A percentile compares a stretch with the other conserved stretches of the same genome.
Evolutionary conservation across 768 basidiomycete species (phyloP).

Genomic region (Serendipita sp.): DNA sequence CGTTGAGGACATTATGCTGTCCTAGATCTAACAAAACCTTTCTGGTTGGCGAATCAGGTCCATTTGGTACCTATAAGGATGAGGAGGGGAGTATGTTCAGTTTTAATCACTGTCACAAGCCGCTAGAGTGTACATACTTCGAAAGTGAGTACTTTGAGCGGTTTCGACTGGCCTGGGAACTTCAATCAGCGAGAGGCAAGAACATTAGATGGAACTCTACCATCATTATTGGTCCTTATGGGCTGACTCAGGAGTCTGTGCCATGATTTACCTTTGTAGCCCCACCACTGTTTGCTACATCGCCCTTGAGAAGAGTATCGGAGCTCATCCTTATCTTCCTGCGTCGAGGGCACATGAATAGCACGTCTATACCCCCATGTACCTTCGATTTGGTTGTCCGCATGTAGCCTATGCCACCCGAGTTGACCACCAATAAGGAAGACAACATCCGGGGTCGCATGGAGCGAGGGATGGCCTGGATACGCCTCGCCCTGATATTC

Average conservation of each 20-base stretch:
- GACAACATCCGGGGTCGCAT: not conserved
- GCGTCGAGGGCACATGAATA: not conserved
- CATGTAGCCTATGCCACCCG: not conserved
- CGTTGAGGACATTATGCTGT: not conserved
- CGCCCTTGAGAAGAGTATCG: slow-evolving; percentile 3
- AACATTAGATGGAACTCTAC: not conserved
- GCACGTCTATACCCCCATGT: not conserved
- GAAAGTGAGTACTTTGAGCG: not conserved
- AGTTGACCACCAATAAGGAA: slow-evolving; percentile 3
- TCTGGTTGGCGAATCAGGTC: not conserved
- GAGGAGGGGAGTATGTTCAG: not conserved
- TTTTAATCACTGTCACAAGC: not conserved
- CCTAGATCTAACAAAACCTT: too few relatives aligned
- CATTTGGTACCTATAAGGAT: not conserved
- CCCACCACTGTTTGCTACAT: slow-evolving; percentile 1
- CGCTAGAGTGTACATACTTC: not conserved
- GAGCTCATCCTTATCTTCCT: not conserved
- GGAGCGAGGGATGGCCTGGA: not conserved
- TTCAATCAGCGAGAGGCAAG: not conserved
- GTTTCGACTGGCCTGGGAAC: not conserved
- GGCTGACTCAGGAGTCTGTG: not conserved
- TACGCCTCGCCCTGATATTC: not conserved
- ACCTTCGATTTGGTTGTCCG: not conserved
- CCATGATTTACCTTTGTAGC: not conserved
- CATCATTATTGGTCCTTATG: not conserved